phyloP scores from a whole-genome alignment of 345 rosid species.

The Lepidium africanum region DNA sequence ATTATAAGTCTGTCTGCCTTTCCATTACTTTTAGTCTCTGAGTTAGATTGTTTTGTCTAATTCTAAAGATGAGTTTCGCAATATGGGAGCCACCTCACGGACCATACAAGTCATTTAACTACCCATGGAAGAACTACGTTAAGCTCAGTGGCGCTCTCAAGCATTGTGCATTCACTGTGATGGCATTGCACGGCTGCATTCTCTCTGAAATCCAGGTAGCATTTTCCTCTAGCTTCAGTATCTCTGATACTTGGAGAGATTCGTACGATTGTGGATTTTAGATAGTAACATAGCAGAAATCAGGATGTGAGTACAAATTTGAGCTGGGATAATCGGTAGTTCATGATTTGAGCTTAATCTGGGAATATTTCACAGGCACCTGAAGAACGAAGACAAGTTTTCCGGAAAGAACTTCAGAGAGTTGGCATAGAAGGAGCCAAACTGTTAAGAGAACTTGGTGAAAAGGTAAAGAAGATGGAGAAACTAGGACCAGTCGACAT shows the following conservation, averaged over 20 bases:
- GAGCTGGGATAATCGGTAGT: background rate
- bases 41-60: background rate
- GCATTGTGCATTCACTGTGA: conserved; percentile 94
- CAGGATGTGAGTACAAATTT: background rate
- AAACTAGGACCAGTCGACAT: conserved; percentile 57
- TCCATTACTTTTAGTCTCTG: background rate
- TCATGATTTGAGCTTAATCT: background rate
- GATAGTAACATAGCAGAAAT: background rate
- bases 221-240: background rate
- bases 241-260: background rate
- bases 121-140: conserved; percentile 92
- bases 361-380: conserved; percentile 51
- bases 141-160: conserved; percentile 84
- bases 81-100: conserved; percentile 99
- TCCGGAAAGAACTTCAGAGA: conserved; percentile 52
- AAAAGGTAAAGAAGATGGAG: conserved; percentile 77
- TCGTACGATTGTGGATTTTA: background rate
- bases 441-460: conserved; percentile 65
- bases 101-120: conserved; percentile 58
- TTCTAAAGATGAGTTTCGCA: conserved; percentile 70
- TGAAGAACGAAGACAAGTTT: conserved; percentile 65
- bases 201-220: conserved; percentile 93
- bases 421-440: conserved; percentile 72
- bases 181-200: conserved; percentile 93
- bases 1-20: background rate